Base-by-base conservation (phyloP, 169 alveolate genomes). In the Babesia caballi region DNA sequence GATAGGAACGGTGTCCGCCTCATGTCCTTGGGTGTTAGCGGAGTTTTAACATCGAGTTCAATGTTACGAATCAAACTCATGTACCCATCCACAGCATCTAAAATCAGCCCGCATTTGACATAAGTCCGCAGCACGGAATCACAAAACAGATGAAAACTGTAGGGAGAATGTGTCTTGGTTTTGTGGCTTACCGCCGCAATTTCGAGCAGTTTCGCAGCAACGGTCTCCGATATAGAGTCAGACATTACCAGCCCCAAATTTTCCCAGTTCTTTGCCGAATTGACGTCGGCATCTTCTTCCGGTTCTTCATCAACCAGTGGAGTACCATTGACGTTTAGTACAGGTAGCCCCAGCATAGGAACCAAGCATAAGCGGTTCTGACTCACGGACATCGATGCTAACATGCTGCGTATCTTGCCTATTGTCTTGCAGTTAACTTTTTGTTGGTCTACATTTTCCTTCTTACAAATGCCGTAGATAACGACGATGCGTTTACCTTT, bases 381-480 rank as follows among this genome's bases (percentile, higher is more conserved):
- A 23, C 78, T 35, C 51, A 42, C 0, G 3, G 69, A 52, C 6
- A 53, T 14, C n/a, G 52, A 40, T 30, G 68, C 4, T 4, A 67
- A 42, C 57, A 54, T 30, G 7, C 38, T 9, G 0, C 68, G 36
- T 28, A 67, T 53, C 21, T 53, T 50, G n/a, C 32, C 35, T 30
- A 67, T 67, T 6, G 78, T 67, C 25, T 67, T 67, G 30, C 46
- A 30, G 59, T 67, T 67, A 25, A 47, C 28, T 52, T 67, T 67
- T 32, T 67, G 78, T 12, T 67, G 41, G 41, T 30, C 67, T n/a
- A 14, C 9, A 27, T 54, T 30, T 5, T 52, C 78, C 68, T 56
- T 67, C 0, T 67, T 40, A 56, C 78, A 67, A 5, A 67, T 54
- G 9, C 78, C 78, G 52, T 52, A 67, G 8, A 67, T 35, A 12